Base-by-base conservation (phyloP, 2,329 filamentous ascomycete genomes). In the Juglanconis juglandina region DNA sequence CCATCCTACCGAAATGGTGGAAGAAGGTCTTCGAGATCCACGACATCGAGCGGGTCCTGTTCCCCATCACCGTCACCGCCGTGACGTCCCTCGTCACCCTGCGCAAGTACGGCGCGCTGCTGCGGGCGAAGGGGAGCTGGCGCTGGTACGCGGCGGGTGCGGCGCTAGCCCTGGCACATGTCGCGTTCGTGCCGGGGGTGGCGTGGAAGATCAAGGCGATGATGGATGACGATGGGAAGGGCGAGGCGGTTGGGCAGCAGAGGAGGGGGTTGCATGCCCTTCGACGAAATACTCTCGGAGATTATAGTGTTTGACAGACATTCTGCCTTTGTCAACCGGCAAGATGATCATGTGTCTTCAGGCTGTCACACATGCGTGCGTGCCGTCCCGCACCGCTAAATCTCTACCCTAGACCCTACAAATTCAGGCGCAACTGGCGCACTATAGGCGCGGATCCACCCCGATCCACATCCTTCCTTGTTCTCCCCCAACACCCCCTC, bases 141-240 rank as follows among this genome's bases (percentile, higher is more conserved):
- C 61, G 61, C 30, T 73, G 67, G 70, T 75, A 73, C 48, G 68
- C 61, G 1, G 67, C 66, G 1, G 72, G 71, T 6, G 67, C 69
- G 32, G 63, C 65, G 1, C 56, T 74, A n/a, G 67, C 70, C 0
- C 39, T 70, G 9, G 64, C 63, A 2, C 72, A 75, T 53, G 66
- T 74, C 55, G 65, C 67, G 2, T 74, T 73, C 48, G 71, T 68
- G 11, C 72, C 71, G 2, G 64, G 63, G 48, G 66, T 72, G 41
- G 68, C 67, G 68, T 65, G 66, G 59, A 63, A 64, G 50, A 65
- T 72, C 7, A 64, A 68, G 61, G 68, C 62, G 30, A 66, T 71
- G 5, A 49, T 64, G 14, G 62, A 69, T 46, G 67, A 69, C 52
- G 62, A 68, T 3, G 53, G 63, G 4, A 66, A 66, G 44, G 69